A percentile compares a stretch with the other conserved stretches of the same genome.
These are phyloP conservation scores for Hymenoscyphus scutula DNA, from an alignment of 2,329 filamentous ascomycete species.

Conservation along the genomic window DNA sequence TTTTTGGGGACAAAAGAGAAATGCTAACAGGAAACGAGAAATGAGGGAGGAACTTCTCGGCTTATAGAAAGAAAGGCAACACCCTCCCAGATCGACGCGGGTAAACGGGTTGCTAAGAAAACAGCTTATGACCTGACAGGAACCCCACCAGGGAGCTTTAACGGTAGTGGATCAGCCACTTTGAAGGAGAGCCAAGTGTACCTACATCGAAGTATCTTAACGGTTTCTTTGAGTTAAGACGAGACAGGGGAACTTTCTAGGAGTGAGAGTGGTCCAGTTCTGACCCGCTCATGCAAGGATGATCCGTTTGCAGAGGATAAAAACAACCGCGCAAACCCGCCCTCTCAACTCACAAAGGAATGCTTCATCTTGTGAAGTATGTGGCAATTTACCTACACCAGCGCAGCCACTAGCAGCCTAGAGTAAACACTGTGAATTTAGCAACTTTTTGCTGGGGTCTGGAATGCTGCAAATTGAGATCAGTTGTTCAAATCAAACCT, in stretches of 20 bases:
- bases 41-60: constrained; percentile 33
- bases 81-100: constrained; percentile 7
- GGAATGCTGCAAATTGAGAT: constrained; percentile 12
- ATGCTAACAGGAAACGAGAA: constrained; percentile 34
- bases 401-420: constrained; percentile 13
- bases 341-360: constrained; percentile 29
- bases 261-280: constrained; percentile 25
- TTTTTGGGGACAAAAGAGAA: constrained; percentile 26
- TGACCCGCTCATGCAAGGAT: constrained; percentile 28
- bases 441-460: constrained; percentile 9
- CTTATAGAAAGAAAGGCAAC: constrained; percentile 31
- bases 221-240: constrained; percentile 16
- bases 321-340: constrained; percentile 16
- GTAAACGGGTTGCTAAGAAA: constrained; percentile 14
- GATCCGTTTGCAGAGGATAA: constrained; percentile 16
- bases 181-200: constrained; percentile 16
- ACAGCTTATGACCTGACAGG: constrained; percentile 16
- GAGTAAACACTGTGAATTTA: constrained; percentile 4
- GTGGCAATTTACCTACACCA: constrained; percentile 20
- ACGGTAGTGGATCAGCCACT: constrained; percentile 24
- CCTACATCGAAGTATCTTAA: constrained; percentile 16
- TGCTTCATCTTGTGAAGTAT: constrained; percentile 34
- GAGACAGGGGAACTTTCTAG: constrained; percentile 20
- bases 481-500: constrained; percentile 4
- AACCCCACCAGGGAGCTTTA: constrained; percentile 26